These are phyloP conservation scores for Ceratocystis variospora DNA, from an alignment of 2,329 filamentous ascomycete species.

Conservation along the genomic window DNA sequence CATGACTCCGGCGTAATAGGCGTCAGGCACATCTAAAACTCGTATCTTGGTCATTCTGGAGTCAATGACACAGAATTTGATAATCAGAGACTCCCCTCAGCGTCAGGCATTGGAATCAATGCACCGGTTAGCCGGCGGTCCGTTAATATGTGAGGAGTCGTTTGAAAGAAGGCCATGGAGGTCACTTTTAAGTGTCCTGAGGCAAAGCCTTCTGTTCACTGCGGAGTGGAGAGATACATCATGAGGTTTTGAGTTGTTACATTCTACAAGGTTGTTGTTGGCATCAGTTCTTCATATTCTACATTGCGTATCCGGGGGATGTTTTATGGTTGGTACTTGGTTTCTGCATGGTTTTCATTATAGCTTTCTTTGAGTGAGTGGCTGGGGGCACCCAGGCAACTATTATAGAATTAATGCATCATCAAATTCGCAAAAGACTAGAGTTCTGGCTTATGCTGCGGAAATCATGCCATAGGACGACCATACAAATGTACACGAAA, in stretches of 20 bases:
- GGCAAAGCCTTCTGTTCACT: not conserved
- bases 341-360: too few species aligned
- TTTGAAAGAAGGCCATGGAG: not conserved
- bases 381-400: too few species aligned
- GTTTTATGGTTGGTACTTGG: too few species aligned
- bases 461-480: too few species aligned
- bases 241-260: not conserved
- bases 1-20: not conserved
- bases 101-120: conserved; percentile 48
- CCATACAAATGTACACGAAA: too few species aligned
- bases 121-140: conserved; percentile 39
- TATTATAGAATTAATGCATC: too few species aligned
- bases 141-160: conserved; percentile 7
- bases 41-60: conserved; percentile 22
- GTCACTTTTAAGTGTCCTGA: not conserved
- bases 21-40: not conserved
- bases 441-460: too few species aligned
- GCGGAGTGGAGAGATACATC: not conserved
- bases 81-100: conserved; percentile 31
- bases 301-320: too few species aligned
- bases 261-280: not conserved
- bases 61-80: conserved; percentile 25
- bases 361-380: too few species aligned
- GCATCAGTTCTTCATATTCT: too few species aligned
- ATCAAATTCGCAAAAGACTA: too few species aligned